Percentiles rank a stretch among this genome's conserved stretches.
These are phyloP conservation scores for Aspergillus heteromorphus DNA, from an alignment of 495 filamentous ascomycete species.

Conservation along the genomic window DNA sequence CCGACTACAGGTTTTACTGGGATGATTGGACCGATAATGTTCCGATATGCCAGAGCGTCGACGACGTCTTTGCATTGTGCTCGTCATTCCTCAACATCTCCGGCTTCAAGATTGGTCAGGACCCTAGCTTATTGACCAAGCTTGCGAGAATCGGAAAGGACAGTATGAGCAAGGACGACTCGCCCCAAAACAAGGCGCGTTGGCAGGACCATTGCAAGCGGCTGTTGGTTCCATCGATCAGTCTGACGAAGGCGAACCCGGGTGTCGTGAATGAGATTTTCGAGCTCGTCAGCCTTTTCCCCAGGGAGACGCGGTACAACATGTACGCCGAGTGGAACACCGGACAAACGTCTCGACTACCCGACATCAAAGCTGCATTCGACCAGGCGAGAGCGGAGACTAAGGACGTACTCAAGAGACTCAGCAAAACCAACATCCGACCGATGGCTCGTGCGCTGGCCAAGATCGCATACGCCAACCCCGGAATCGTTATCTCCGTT, in stretches of 20 bases:
- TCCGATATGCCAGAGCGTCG: slow-evolving; percentile 81
- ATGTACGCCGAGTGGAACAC: slow-evolving; percentile 92
- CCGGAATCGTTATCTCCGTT: slow-evolving; percentile 85
- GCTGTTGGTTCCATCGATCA: slow-evolving; percentile 76
- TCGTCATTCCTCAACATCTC: slow-evolving; percentile 77
- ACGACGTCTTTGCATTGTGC: slow-evolving; percentile 86
- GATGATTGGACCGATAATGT: slow-evolving; percentile 95
- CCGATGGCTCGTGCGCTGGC: slow-evolving; percentile 80
- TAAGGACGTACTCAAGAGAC: slow-evolving; percentile 72
- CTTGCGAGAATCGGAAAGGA: slow-evolving; percentile 74
- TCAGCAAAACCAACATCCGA: slow-evolving; percentile 78
- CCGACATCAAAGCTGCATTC: slow-evolving; percentile 76
- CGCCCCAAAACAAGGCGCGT: slow-evolving; percentile 58
- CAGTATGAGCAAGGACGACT: slow-evolving; percentile 65
- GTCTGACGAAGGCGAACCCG: slow-evolving; percentile 74
- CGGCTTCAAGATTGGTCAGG: slow-evolving; percentile 82
- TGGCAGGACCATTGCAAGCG: slow-evolving; percentile 81
- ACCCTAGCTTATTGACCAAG: slow-evolving; percentile 70
- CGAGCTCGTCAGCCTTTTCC: slow-evolving; percentile 70
- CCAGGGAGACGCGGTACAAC: slow-evolving; percentile 70
- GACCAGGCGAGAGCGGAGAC: slow-evolving; percentile 71
- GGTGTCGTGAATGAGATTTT: slow-evolving; percentile 81
- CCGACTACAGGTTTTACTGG: slow-evolving; percentile 87
- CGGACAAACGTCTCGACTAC: slow-evolving; percentile 66
- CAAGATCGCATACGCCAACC: slow-evolving; percentile 79